Percentiles rank a stretch among this genome's conserved stretches.
These are phyloP conservation scores for Psilocybe tampanensis DNA, from an alignment of 768 basidiomycete genomes.

Conservation along the genomic window DNA sequence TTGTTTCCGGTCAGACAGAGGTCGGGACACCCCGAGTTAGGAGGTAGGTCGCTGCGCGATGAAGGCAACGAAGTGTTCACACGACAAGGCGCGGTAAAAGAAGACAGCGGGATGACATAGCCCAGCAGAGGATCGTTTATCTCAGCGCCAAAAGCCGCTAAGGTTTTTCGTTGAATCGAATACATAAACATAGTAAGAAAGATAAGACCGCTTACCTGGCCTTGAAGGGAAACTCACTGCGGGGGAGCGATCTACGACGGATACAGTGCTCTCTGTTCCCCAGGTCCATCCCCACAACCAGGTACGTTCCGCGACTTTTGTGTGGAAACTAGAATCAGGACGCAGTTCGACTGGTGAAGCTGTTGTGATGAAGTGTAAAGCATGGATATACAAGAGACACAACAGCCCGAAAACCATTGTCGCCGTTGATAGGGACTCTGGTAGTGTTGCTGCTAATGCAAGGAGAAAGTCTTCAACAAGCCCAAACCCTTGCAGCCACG, in stretches of 20 bases:
- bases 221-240: constrained; percentile 71
- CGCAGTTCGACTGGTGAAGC: constrained; percentile 34
- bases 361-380: constrained; percentile 24
- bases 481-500: constrained; percentile 12
- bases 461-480: constrained; percentile 1
- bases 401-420: constrained; percentile 34
- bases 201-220: constrained; percentile 40
- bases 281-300: constrained; percentile 70
- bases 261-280: constrained; percentile 71
- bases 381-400: constrained; percentile 27
- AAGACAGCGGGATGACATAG: constrained; percentile 71
- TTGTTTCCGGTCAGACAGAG: constrained; percentile 61
- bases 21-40: constrained; percentile 68
- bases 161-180: neutral
- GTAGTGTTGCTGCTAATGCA: constrained; percentile 2
- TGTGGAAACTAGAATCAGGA: constrained; percentile 28
- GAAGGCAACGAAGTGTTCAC: constrained; percentile 23
- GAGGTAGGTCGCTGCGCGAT: constrained; percentile 17
- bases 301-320: constrained; percentile 49
- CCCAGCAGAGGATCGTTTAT: constrained; percentile 68
- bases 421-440: constrained; percentile 1
- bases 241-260: constrained; percentile 76
- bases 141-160: constrained; percentile 77
- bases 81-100: constrained; percentile 60
- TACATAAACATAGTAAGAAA: neutral